A percentile compares a stretch with the other conserved stretches of the same genome.
Evolutionary conservation across 164 flowering plant species (phyloP).

Genomic region (Amborella trichopoda): DNA sequence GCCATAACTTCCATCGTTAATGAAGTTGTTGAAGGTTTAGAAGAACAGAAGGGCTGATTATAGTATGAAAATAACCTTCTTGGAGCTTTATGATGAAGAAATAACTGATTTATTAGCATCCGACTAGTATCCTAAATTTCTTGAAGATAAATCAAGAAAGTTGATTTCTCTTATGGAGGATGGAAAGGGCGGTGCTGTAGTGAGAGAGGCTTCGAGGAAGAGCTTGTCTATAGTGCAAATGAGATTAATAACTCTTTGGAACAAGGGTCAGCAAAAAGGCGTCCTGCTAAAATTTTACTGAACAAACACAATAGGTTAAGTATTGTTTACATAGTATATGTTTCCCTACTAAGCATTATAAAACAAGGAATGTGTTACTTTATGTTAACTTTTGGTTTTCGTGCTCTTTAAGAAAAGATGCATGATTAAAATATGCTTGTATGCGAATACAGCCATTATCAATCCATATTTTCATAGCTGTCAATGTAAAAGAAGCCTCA

Average conservation of each 20-base stretch:
- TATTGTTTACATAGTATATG: no score
- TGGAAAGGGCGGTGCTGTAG: slow-evolving; percentile 83
- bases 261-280: slow-evolving; percentile 74
- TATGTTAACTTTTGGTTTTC: no score
- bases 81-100: slow-evolving; percentile 82
- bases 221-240: slow-evolving; percentile 60
- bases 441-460: slow-evolving; percentile 72
- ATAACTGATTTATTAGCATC: slow-evolving; percentile 66
- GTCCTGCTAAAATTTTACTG: slow-evolving; percentile 74
- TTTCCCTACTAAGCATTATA: no score
- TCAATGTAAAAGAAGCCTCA: slow-evolving; percentile 75
- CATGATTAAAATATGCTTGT: no score
- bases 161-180: slow-evolving; percentile 86
- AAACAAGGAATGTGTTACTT: no score
- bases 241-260: slow-evolving; percentile 80
- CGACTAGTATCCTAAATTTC: slow-evolving; percentile 41
- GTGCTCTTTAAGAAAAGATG: no score
- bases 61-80: slow-evolving; percentile 73
- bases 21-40: slow-evolving; percentile 85
- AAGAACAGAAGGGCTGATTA: slow-evolving; percentile 78
- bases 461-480: slow-evolving; percentile 82
- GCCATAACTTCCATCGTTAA: slow-evolving; percentile 64
- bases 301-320: slow-evolving; percentile 74
- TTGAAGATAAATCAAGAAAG: slow-evolving; percentile 70
- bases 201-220: slow-evolving; percentile 87